Evolutionary conservation across 2,329 filamentous ascomycete species (phyloP).

Genomic region (Coniosporium tulheliwenetii): DNA sequence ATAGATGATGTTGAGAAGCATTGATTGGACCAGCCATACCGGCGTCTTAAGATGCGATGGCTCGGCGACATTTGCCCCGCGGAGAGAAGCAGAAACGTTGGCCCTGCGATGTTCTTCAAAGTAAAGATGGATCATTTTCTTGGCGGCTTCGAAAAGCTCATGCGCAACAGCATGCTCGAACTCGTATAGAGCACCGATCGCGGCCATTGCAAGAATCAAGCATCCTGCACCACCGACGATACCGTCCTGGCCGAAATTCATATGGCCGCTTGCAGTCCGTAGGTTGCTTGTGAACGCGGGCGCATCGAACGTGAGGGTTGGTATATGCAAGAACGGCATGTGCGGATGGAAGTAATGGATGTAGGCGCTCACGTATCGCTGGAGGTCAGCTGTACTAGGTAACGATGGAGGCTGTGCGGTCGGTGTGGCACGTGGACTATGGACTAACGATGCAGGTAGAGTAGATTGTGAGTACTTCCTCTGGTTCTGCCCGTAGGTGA

Average conservation of each 20-base stretch:
- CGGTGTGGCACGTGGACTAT: constrained; percentile 14
- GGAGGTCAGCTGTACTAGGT: constrained; percentile 71
- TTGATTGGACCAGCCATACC: constrained; percentile 89
- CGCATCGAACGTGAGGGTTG: constrained; percentile 80
- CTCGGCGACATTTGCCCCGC: constrained; percentile 30
- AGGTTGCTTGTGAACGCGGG: constrained; percentile 46
- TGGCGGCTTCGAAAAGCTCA: constrained; percentile 80
- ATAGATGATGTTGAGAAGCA: constrained; percentile 92
- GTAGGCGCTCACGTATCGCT: constrained; percentile 81
- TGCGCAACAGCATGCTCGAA: constrained; percentile 64
- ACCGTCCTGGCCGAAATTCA: constrained; percentile 35
- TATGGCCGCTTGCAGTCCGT: constrained; percentile 38
- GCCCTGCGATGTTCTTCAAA: constrained; percentile 81
- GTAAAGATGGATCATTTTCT: constrained; percentile 89
- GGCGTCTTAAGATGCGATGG: constrained; percentile 52
- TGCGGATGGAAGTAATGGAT: constrained; percentile 89
- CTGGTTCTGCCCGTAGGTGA: constrained; percentile 34
- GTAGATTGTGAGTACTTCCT: constrained; percentile 45
- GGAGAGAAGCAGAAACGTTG: constrained; percentile 51
- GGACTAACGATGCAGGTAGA: constrained; percentile 36
- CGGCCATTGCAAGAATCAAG: constrained; percentile 73
- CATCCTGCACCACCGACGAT: constrained; percentile 69
- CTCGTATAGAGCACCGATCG: constrained; percentile 78
- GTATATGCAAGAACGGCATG: constrained; percentile 83
- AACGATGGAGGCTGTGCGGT: constrained; percentile 40